Conservation (phyloP, 768 basidiomycete species). For the Mycena venus region DNA sequence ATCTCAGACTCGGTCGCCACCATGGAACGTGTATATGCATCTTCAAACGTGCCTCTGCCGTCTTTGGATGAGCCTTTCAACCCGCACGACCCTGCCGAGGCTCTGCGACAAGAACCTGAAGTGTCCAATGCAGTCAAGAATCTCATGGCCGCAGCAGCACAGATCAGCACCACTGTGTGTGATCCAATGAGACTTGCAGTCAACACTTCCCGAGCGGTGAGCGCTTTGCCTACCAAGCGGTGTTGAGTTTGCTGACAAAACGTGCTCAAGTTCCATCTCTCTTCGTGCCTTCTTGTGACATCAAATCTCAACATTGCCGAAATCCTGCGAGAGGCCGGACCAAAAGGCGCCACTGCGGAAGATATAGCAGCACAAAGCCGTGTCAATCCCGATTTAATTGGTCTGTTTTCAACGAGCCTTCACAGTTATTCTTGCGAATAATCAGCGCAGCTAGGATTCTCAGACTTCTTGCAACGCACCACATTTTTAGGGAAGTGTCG, state of each 20-base stretch:
- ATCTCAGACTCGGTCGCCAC: constrained; percentile 18
- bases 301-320: constrained; percentile 43
- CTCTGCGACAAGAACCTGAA: constrained; percentile 8
- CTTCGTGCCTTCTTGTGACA: constrained; percentile 32
- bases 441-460: constrained; percentile 42
- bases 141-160: constrained; percentile 30
- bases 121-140: constrained; percentile 26
- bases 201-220: constrained; percentile 26
- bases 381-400: background rate
- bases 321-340: constrained; percentile 48
- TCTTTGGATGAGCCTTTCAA: constrained; percentile 30
- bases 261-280: constrained; percentile 29
- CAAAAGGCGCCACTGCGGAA: background rate
- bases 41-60: background rate
- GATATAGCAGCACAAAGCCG: background rate
- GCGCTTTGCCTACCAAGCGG: background rate
- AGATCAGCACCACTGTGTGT: too few relatives aligned
- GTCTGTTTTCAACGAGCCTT: constrained; percentile 17
- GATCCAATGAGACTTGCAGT: constrained; percentile 13
- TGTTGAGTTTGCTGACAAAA: background rate
- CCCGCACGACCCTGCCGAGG: too few relatives aligned
- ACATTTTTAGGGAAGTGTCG: constrained; percentile 47
- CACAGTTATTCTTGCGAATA: background rate
- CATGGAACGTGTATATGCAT: constrained; percentile 25
- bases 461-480: constrained; percentile 48